These are phyloP conservation scores for Ambrosia trifida DNA, from an alignment of 129 eudicot genomes.

Conservation along the genomic window DNA sequence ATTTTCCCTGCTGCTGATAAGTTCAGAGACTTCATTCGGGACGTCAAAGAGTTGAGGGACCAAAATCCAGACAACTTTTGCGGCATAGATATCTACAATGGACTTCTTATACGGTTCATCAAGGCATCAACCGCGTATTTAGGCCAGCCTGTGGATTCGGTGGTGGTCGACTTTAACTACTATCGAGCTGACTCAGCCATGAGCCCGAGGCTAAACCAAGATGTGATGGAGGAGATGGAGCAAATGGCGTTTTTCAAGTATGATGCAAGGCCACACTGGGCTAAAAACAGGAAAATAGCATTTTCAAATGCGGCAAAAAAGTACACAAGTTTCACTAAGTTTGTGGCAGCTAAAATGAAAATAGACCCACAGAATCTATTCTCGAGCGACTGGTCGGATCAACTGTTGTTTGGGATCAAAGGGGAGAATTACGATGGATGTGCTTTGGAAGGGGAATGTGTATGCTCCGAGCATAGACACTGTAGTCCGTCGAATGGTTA, in stretches of 20 bases:
- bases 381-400: conserved; percentile 80
- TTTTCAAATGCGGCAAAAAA: conserved; percentile 48
- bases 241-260: conserved; percentile 88
- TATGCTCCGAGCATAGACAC: conserved; percentile 76
- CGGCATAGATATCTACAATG: conserved; percentile 75
- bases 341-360: conserved; percentile 51
- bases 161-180: conserved; percentile 76
- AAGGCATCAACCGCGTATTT: conserved; percentile 60
- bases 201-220: conserved; percentile 66
- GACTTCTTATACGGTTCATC: conserved; percentile 66
- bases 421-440: conserved; percentile 57
- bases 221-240: conserved; percentile 77
- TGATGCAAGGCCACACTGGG: conserved; percentile 90
- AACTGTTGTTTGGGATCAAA: conserved; percentile 49
- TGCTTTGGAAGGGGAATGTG: conserved; percentile 78
- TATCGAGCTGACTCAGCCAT: conserved; percentile 54
- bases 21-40: conserved; percentile 51
- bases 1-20: conserved; percentile 51
- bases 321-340: conserved; percentile 43
- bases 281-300: conserved; percentile 71
- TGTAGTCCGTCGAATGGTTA: conserved; percentile 73
- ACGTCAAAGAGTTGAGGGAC: conserved; percentile 62
- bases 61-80: conserved; percentile 64
- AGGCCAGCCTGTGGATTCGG: conserved; percentile 70
- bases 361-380: conserved; percentile 64